phyloP scores from a whole-genome alignment of 202 grass and related monocot species.

The Setaria italica region DNA sequence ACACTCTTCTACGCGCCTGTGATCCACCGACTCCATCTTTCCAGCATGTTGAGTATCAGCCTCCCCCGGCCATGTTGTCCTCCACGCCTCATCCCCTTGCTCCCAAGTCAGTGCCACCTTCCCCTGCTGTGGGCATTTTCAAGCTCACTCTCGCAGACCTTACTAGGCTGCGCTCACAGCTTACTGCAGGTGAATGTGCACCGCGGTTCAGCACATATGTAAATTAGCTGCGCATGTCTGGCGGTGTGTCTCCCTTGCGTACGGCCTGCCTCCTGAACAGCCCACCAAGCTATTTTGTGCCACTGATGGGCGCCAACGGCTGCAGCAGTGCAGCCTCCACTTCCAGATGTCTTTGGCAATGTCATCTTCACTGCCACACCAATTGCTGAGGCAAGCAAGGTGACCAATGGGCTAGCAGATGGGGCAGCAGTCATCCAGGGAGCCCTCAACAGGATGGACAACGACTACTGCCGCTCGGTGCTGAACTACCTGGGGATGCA shows the following conservation, averaged over 20 bases:
- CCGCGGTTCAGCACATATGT: slow-evolving; percentile 58
- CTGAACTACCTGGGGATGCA: slow-evolving; percentile 76
- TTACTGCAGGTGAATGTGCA: slow-evolving; percentile 38
- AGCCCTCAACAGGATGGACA: slow-evolving; percentile 71
- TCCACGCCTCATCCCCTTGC: slow-evolving; percentile 15
- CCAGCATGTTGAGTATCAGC: slow-evolving; percentile 74
- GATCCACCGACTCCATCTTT: slow-evolving; percentile 64
- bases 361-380: slow-evolving; percentile 88
- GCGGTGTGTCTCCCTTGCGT: slow-evolving; percentile 69
- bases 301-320: slow-evolving; percentile 72
- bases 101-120: slow-evolving; percentile 34
- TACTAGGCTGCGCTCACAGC: slow-evolving; percentile 44
- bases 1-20: slow-evolving; percentile 50
- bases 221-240: slow-evolving; percentile 68
- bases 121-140: slow-evolving; percentile 69
- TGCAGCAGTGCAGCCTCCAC: slow-evolving; percentile 46
- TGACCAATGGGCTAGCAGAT: slow-evolving; percentile 34
- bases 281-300: slow-evolving; percentile 74
- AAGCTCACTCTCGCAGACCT: slow-evolving; percentile 64
- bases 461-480: slow-evolving; percentile 64
- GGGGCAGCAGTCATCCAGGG: slow-evolving; percentile 59
- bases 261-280: slow-evolving; percentile 63
- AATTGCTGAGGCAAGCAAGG: slow-evolving; percentile 55
- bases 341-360: slow-evolving; percentile 83
- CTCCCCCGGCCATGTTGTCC: slow-evolving; percentile 67